Conservation (phyloP, 257 asterid genomes). For the Thymus quinquecostatus region DNA sequence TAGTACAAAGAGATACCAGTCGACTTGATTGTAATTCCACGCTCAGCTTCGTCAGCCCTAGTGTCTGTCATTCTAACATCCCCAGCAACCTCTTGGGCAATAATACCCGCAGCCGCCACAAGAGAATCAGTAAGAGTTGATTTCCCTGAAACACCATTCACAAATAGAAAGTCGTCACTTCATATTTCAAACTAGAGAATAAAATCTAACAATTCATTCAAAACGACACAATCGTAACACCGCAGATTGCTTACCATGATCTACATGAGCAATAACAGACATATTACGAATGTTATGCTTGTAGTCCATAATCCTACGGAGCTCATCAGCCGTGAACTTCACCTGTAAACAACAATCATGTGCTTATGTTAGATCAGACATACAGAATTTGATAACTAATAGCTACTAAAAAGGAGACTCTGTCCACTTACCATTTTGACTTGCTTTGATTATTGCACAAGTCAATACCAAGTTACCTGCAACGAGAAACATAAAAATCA, state of each 20-base stretch:
- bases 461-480: constrained; percentile 25
- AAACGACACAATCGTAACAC: neutral
- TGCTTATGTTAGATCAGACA: neutral
- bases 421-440: constrained; percentile 26
- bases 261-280: constrained; percentile 30
- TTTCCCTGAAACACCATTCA: constrained; percentile 14
- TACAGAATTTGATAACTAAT: neutral
- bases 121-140: constrained; percentile 27
- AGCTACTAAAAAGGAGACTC: neutral
- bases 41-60: constrained; percentile 62
- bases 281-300: constrained; percentile 30
- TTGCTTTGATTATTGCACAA: neutral
- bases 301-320: constrained; percentile 60
- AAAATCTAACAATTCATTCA: neutral
- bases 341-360: constrained; percentile 41
- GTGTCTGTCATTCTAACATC: constrained; percentile 44
- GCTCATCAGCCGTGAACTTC: constrained; percentile 66
- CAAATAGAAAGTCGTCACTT: neutral
- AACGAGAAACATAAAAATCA: neutral
- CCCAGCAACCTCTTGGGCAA: constrained; percentile 29
- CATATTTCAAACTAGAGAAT: neutral
- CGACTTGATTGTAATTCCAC: constrained; percentile 59
- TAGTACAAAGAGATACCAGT: constrained; percentile 59
- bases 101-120: constrained; percentile 29
- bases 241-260: constrained; percentile 23